phyloP scores from a whole-genome alignment of 805 yeast genomes.

The Maudiozyma bulderi region DNA sequence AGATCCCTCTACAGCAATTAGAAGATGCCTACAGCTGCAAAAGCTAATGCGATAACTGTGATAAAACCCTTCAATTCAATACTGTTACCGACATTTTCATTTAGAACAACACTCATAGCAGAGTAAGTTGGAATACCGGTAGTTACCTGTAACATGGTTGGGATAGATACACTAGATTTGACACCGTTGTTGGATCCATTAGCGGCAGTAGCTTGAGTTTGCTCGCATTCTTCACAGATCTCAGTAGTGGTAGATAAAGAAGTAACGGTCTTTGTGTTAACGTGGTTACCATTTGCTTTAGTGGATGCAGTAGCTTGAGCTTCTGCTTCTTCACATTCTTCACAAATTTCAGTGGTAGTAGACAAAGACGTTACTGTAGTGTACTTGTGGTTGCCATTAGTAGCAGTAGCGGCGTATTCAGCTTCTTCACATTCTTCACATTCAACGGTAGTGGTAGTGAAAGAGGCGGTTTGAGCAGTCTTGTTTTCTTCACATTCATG shows the following conservation, averaged over 20 bases:
- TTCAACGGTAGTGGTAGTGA: background rate
- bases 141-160: background rate
- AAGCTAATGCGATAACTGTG: background rate
- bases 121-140: background rate
- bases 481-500: background rate
- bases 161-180: background rate
- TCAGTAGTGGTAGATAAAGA: background rate
- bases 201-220: slow-evolving; percentile 2
- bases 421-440: slow-evolving; percentile 1
- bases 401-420: no score
- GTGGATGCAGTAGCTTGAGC: background rate
- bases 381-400: background rate
- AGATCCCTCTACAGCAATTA: background rate
- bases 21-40: slow-evolving; percentile 1
- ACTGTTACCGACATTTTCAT: slow-evolving; percentile 2
- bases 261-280: background rate
- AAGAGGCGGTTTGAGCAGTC: no score
- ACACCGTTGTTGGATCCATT: background rate
- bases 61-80: background rate
- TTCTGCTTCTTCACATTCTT: slow-evolving; percentile 1
- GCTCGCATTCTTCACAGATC: background rate
- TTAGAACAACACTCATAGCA: background rate
- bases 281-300: background rate
- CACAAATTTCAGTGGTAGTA: background rate
- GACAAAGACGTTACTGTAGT: background rate